Base-by-base conservation (phyloP, 441 rosid species). In the Euphorbia celastroides region DNA sequence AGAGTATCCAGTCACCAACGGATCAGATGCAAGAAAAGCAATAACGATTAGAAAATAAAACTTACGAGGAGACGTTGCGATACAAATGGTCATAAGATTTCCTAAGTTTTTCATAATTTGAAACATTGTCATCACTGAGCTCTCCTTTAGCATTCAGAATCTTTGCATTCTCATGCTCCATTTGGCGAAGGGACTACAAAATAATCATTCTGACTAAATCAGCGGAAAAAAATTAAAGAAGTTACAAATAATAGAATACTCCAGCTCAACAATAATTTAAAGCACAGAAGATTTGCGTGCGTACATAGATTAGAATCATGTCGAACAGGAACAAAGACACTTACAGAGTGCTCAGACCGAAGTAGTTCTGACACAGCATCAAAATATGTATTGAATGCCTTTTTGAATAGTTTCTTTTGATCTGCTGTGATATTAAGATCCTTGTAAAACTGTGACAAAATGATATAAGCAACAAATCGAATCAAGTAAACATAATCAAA, bases 141-240 rank as follows among this genome's bases (percentile, higher is more conserved):
- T 96, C 99, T 75, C 99, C 99, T 82, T 92, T 96, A 57, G 95
- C 97, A 82, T 85, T 90, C 75, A 90, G 78, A 74, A 87, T 86
- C 80, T 88, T 95, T 50, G 97, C 84, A 83, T 95, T 89, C 74
- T 95, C 99, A 76, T 92, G 85, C 81, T 95, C 99, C 96, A 95
- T 90, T 70, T 89, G 99, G 67, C 86, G 88, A 74, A 95, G 98
- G 31, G 85, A 84, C 98, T 92, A 41, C 12, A 41, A 41, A 41
- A 41, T 64, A 65, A 41, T 31, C 56, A 48, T 50, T 25, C 58
- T 23, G 41, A 58, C 60, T 22, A 30, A 51, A 51, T 17, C 38
- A 61, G 11, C 41, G 41, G 4, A 16, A 19, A n/a, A 5, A 19
- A n/a, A n/a, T n/a, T 10, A 8, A 9, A 69, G 23, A 57, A 48